Percentiles rank a stretch among this genome's conserved stretches.
phyloP scores from a whole-genome alignment of 768 basidiomycete genomes.

The Naganishia onofrii region DNA sequence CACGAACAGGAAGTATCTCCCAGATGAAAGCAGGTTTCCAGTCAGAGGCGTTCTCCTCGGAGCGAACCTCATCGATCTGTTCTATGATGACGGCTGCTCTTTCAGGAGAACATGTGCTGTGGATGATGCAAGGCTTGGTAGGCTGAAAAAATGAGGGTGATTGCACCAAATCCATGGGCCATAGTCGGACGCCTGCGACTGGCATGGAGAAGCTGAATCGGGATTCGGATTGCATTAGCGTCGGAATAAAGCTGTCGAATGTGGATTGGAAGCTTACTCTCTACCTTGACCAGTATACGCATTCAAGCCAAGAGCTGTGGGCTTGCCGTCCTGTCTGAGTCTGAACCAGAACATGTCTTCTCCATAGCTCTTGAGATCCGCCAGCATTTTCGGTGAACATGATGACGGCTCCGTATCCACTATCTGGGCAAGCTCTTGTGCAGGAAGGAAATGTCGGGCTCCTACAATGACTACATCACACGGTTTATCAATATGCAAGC shows the following conservation, averaged over 20 bases:
- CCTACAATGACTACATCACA: conserved; percentile 22
- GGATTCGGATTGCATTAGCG: background rate
- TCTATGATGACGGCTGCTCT: conserved; percentile 18
- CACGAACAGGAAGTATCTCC: conserved; percentile 20
- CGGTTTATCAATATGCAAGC: background rate
- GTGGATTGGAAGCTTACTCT: conserved; percentile 22
- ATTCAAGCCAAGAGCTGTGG: conserved; percentile 21
- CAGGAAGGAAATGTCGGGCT: conserved; percentile 26
- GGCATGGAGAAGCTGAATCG: conserved; percentile 24
- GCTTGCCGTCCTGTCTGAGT: conserved; percentile 22
- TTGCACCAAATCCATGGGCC: conserved; percentile 20
- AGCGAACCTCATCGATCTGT: conserved; percentile 7
- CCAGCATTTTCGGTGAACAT: conserved; percentile 1
- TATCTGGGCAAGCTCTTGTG: conserved; percentile 18
- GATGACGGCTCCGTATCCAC: conserved; percentile 10
- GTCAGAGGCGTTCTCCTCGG: background rate
- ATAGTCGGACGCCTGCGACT: conserved; percentile 11
- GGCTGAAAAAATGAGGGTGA: conserved; percentile 21
- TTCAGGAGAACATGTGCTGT: conserved; percentile 6
- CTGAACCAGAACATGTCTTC: conserved; percentile 30
- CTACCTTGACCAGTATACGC: conserved; percentile 30
- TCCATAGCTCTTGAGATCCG: conserved; percentile 13
- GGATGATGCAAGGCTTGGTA: conserved; percentile 1
- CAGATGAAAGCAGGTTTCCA: conserved; percentile 11
- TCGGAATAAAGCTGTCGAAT: background rate